A percentile compares a stretch with the other conserved stretches of the same genome.
These are phyloP conservation scores for Ophiostoma pallidulum DNA, from an alignment of 2,329 filamentous ascomycete species.

Conservation along the genomic window DNA sequence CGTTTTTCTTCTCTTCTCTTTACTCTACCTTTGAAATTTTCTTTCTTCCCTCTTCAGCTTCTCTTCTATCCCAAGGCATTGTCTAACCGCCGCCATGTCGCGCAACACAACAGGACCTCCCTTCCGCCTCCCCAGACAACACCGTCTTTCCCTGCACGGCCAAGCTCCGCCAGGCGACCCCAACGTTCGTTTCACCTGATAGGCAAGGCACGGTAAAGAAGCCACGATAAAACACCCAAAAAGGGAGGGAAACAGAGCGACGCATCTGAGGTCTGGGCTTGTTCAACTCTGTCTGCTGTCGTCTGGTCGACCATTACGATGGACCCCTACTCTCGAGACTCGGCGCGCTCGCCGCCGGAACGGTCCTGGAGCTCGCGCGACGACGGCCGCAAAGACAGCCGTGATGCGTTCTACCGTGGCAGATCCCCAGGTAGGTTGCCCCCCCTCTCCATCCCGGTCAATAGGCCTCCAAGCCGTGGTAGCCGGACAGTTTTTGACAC, in stretches of 20 bases:
- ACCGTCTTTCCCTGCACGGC: too few species aligned
- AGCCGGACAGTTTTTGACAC: too few species aligned
- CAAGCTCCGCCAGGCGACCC: background rate
- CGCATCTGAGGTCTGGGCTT: too few species aligned
- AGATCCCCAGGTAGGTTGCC: constrained; percentile 69
- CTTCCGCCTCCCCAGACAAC: constrained; percentile 7
- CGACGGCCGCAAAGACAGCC: constrained; percentile 44
- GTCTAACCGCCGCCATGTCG: constrained; percentile 48
- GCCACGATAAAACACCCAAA: too few species aligned
- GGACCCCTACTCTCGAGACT: constrained; percentile 50
- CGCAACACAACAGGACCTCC: constrained; percentile 39
- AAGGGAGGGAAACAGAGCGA: too few species aligned
- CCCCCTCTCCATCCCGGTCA: too few species aligned
- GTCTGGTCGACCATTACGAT: constrained; percentile 26
- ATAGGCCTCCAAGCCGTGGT: too few species aligned
- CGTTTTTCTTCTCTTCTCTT: background rate
- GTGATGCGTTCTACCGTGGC: constrained; percentile 54
- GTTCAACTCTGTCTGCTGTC: too few species aligned
- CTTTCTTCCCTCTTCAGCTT: constrained; percentile 26
- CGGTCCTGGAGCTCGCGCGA: constrained; percentile 44
- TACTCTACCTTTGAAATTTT: constrained; percentile 22
- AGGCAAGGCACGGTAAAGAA: too few species aligned
- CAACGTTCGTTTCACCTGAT: too few species aligned
- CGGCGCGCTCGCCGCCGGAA: constrained; percentile 44
- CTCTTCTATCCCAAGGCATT: constrained; percentile 19